A percentile compares a stretch with the other conserved stretches of the same genome.
Evolutionary conservation across 257 asterid genomes (phyloP).

Genomic region (Plantago elongata): DNA sequence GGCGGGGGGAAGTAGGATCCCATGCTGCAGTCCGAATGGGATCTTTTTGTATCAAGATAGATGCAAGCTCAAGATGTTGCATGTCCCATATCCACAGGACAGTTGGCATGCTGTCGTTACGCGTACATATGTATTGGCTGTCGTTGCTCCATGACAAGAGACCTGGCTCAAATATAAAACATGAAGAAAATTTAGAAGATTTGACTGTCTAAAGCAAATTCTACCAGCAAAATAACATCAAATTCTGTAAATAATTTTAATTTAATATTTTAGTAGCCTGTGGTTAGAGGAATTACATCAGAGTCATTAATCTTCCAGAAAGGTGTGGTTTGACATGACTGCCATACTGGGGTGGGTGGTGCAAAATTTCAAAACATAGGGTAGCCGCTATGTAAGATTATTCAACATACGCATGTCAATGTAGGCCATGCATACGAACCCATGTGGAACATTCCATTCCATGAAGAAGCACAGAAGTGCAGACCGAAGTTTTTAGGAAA

Average conservation of each 20-base stretch:
- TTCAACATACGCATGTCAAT: background rate
- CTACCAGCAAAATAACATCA: slow-evolving; percentile 1
- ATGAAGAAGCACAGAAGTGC: background rate
- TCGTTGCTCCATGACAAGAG: slow-evolving; percentile 91
- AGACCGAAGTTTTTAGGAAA: no score
- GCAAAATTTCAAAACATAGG: no score
- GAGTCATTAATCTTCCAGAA: no score
- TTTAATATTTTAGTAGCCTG: no score
- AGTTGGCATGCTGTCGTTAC: slow-evolving; percentile 92
- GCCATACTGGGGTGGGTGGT: no score
- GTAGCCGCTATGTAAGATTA: no score
- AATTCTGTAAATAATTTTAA: background rate
- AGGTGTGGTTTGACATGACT: no score
- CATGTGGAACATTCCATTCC: no score
- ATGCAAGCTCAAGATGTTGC: slow-evolving; percentile 80
- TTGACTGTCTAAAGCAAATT: background rate
- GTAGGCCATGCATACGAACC: background rate
- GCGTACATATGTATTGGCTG: slow-evolving; percentile 79
- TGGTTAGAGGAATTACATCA: no score
- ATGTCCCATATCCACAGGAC: slow-evolving; percentile 98
- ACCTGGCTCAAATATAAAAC: slow-evolving; percentile 41
- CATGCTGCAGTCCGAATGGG: slow-evolving; percentile 88
- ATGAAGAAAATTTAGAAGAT: background rate
- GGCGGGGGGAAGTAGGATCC: slow-evolving; percentile 84
- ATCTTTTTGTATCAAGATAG: slow-evolving; percentile 85